Conservation (phyloP, 345 rosid species). For the Capsella bursapastoris region DNA sequence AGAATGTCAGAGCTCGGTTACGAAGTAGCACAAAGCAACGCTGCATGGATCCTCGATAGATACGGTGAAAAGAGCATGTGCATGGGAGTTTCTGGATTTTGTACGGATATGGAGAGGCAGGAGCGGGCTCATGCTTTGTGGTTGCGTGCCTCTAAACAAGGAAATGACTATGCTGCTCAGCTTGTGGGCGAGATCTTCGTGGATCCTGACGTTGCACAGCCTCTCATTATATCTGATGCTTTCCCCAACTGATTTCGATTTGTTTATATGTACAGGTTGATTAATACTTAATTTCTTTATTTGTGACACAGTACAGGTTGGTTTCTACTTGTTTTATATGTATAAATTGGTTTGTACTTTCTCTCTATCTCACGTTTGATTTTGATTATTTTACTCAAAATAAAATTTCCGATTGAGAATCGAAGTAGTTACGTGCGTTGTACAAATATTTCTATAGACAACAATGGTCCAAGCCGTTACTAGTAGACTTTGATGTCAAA, state of each 20-base stretch:
- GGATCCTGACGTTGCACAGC: constrained; percentile 8
- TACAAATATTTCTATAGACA: not conserved
- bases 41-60: constrained; percentile 96
- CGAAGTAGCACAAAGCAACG: constrained; percentile 94
- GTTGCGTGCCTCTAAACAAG: constrained; percentile 98
- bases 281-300: too few species aligned
- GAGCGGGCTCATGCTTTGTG: constrained; percentile 85
- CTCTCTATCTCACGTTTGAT: not conserved
- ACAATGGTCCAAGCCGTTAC: not conserved
- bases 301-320: too few species aligned
- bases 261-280: not conserved
- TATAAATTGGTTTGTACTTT: not conserved
- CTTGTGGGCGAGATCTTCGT: constrained; percentile 54
- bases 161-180: constrained; percentile 93
- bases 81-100: constrained; percentile 82
- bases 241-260: not conserved
- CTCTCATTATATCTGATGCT: too few species aligned
- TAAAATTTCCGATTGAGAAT: constrained; percentile 27
- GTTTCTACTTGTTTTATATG: not conserved
- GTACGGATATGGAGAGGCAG: constrained; percentile 77
- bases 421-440: not conserved
- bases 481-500: not conserved
- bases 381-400: not conserved
- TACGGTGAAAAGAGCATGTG: constrained; percentile 91
- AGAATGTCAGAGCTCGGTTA: constrained; percentile 97